Percentiles rank a stretch among this genome's conserved stretches.
These are phyloP conservation scores for Populus tremula DNA, from an alignment of 345 rosid species.

Conservation along the genomic window DNA sequence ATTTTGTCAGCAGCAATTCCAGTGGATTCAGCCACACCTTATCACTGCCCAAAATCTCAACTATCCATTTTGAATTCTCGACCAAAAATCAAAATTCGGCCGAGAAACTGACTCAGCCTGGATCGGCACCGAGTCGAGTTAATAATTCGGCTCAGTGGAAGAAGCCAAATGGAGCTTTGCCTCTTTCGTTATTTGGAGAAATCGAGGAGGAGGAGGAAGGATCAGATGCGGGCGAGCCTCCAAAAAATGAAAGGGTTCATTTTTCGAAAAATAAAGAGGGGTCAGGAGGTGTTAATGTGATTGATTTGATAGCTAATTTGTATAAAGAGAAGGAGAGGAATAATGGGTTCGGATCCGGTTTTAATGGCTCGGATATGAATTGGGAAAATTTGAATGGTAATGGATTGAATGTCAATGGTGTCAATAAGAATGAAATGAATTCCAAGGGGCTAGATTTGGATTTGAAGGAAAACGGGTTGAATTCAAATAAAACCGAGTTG, in stretches of 20 bases:
- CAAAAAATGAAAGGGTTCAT: conserved; percentile 19
- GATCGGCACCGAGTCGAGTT: conserved; percentile 33
- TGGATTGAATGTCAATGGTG: conserved; percentile 8
- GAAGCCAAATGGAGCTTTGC: conserved; percentile 63
- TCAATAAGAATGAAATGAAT: not conserved
- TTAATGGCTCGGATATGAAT: conserved; percentile 15
- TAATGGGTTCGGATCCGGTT: conserved; percentile 12
- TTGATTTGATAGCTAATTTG: conserved; percentile 48
- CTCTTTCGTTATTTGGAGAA: conserved; percentile 83
- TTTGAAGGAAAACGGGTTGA: conserved; percentile 25
- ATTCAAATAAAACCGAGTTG: conserved; percentile 7
- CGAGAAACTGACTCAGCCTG: conserved; percentile 19
- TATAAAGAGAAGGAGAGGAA: conserved; percentile 28
- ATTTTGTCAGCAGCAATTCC: conserved; percentile 47
- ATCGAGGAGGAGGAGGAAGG: conserved; percentile 35
- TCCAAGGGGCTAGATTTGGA: conserved; percentile 12
- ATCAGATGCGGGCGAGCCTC: conserved; percentile 32
- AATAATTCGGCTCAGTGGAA: conserved; percentile 34
- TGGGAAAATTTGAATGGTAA: conserved; percentile 1
- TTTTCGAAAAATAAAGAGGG: conserved; percentile 25
- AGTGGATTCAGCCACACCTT: conserved; percentile 17
- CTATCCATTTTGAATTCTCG: not conserved
- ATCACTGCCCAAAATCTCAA: conserved; percentile 25
- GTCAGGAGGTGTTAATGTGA: conserved; percentile 16
- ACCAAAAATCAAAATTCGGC: not conserved